phyloP scores from a whole-genome alignment of 768 basidiomycete genomes.

The Lactarius pseudohatsudake region DNA sequence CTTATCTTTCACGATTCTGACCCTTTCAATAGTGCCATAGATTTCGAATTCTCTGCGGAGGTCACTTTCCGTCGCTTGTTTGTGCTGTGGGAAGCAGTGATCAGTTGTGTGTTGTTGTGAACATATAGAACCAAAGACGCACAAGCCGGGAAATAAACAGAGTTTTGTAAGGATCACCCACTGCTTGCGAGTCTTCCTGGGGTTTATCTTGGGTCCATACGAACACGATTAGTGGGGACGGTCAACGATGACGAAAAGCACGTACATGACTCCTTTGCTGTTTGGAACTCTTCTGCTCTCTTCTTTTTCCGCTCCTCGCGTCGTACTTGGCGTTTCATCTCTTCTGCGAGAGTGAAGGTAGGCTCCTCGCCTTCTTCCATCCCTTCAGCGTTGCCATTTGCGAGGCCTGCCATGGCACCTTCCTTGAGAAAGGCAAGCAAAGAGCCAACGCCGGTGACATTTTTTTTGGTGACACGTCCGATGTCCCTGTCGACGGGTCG shows the following conservation, averaged over 20 bases:
- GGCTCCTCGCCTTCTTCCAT: conserved; percentile 89
- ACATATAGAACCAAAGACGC: conserved; percentile 28
- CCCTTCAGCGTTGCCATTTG: conserved; percentile 57
- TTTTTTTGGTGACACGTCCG: conserved; percentile 65
- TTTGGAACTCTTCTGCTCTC: conserved; percentile 71
- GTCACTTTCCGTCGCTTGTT: conserved; percentile 88
- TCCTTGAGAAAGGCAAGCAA: conserved; percentile 76
- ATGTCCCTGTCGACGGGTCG: conserved; percentile 86
- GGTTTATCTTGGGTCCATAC: conserved; percentile 70
- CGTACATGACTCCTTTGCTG: conserved; percentile 84
- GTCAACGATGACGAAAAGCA: conserved; percentile 28
- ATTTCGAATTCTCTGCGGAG: conserved; percentile 93
- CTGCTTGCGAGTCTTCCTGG: conserved; percentile 83
- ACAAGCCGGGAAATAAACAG: conserved; percentile 94
- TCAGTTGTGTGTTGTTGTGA: conserved; percentile 5
- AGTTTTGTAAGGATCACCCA: conserved; percentile 98
- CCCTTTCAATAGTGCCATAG: conserved; percentile 92
- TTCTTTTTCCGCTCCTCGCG: conserved; percentile 79
- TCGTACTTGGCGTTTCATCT: conserved; percentile 73
- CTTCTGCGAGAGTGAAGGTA: conserved; percentile 77
- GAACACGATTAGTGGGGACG: conserved; percentile 21
- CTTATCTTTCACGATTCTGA: conserved; percentile 90
- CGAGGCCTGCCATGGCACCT: conserved; percentile 65
- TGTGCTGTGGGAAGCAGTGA: conserved; percentile 58
- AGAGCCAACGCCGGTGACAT: conserved; percentile 72